Evolutionary conservation across 805 yeast species (phyloP), one percentile per base, ranked within the genome.

Genomic region (Yamadazyma laniorum): DNA sequence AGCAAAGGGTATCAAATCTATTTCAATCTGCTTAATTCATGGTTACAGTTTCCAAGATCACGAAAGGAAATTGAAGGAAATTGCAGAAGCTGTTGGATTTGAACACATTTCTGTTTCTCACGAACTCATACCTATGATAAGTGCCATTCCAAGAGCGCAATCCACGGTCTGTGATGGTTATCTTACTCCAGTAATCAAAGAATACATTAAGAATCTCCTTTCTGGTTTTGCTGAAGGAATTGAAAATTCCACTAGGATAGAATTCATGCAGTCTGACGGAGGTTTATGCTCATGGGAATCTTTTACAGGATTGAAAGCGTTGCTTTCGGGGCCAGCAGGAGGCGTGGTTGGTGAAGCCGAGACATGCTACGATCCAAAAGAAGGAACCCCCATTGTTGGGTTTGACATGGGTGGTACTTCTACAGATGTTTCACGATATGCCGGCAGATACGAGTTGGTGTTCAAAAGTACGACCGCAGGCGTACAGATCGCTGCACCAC

Each of bases 281-380:
- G 98, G 97, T 3, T 71, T 90, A 41, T 88, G 89, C 15, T 85
- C 86, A 40, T 88, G 91, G 49, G 67, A 77, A 13, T 72, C 76
- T 32, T 91, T 90, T 55, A 82, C 96, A 0, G 98, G 98, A 1
- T 67, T 90, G 27, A 74, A 80, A 49, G 95, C 97, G 3, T 84
- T 90, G 32, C 62, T 90, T 22, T 87, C 96, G 1, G 98, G 98
- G 2, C 98, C 98, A 2, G 98, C 97, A 5, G 98, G 97, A 26
- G 98, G 98, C 32, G 95, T 90, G 35, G 96, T 90, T 26, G 98
- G 97, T 1, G 85, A 79, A 51, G 85, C 96, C 0, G 72, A 78
- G 35, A 90, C 98, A 0, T 85, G 95, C 43, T 87, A 72, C 55
- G 76, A 72, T 44, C 11, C 34, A 2, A 16, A 32, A 2, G 45